Base-by-base conservation (phyloP, 352 stramenopile species). In the Paralagenidium karlingii region DNA sequence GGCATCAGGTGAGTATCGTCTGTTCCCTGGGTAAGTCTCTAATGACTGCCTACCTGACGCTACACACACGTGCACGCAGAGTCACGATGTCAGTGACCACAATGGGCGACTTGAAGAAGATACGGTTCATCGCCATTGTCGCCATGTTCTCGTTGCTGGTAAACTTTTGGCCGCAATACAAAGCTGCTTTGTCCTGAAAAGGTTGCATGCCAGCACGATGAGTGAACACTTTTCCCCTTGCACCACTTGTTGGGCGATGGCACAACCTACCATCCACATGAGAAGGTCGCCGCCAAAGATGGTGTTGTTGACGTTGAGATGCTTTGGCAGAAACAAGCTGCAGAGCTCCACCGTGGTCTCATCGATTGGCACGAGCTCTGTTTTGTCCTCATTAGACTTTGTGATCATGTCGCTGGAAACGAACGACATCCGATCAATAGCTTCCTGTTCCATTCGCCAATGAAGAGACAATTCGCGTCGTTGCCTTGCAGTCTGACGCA, bases 121-220 rank as follows among this genome's bases (percentile, higher is more conserved):
- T 73, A 29, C 82, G 64, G 43, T 62, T 82, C 47, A 76, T 77
- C 12, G 67, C 71, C 29, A 84, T 69, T n/a, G 75, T 86, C 38
- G 80, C 71, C 53, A 63, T 63, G 42, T 42, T 34, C 28, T 68
- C 68, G 45, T 88, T 78, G 51, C 85, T 83, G 40, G 75, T 86
- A 51, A 88, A 82, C 63, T 77, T 85, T 21, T 68, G 70, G 5
- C 68, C 62, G 40, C 75, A 78, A 41, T 79, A 77, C 41, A 68
- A 40, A 22, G 58, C 58, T 2, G 57, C 50, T 13, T 46, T 44
- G 43, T 68, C 63, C 57, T 67, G n/a, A 31, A 29, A 26, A 48
- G 39, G 16, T 40, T 38, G 9, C 39, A 24, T 43, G 47, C 18
- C 7, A 53, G n/a, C 45, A 40, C 24, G 13, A 31, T 40, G 16